phyloP scores from a whole-genome alignment of 2,329 filamentous ascomycete genomes.

The Gaeumannomyces sp. region DNA sequence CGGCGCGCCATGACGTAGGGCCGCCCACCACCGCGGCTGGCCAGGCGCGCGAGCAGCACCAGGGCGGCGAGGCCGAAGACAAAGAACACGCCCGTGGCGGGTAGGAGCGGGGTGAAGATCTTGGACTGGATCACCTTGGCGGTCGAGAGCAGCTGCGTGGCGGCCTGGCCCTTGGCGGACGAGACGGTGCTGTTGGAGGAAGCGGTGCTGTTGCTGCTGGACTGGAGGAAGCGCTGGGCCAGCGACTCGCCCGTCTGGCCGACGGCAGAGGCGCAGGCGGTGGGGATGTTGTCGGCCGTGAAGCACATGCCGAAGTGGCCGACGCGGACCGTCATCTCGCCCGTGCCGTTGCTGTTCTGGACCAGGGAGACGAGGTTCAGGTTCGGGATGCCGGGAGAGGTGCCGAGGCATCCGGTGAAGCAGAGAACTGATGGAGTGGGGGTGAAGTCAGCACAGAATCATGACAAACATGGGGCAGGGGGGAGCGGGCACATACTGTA shows the following conservation, averaged over 20 bases:
- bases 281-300: not conserved
- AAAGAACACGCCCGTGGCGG: slow-evolving; percentile 11
- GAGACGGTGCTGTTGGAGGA: not conserved
- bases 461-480: not conserved
- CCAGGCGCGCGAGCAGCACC: slow-evolving; percentile 1
- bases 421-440: not conserved
- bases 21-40: not conserved
- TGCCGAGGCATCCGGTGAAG: slow-evolving; percentile 4
- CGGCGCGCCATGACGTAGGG: slow-evolving; percentile 5
- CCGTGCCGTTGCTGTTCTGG: not conserved
- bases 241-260: not conserved
- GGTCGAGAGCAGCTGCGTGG: not conserved
- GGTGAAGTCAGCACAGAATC: not conserved
- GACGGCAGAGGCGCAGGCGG: not conserved
- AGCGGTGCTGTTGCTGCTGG: not conserved
- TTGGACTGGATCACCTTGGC: slow-evolving; percentile 1
- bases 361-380: slow-evolving; percentile 6
- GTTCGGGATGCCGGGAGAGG: slow-evolving; percentile 8
- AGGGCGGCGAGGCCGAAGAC: slow-evolving; percentile 12
- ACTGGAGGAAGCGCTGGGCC: not conserved
- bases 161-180: not conserved
- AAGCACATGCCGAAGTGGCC: slow-evolving; percentile 10
- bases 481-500: slow-evolving; percentile 2
- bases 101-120: slow-evolving; percentile 2
- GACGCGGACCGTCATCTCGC: slow-evolving; percentile 1